Percentiles rank a stretch among this genome's conserved stretches.
These are phyloP conservation scores for Chaetomiaceae sp. DNA, from an alignment of 2,329 filamentous ascomycete species.

Conservation along the genomic window DNA sequence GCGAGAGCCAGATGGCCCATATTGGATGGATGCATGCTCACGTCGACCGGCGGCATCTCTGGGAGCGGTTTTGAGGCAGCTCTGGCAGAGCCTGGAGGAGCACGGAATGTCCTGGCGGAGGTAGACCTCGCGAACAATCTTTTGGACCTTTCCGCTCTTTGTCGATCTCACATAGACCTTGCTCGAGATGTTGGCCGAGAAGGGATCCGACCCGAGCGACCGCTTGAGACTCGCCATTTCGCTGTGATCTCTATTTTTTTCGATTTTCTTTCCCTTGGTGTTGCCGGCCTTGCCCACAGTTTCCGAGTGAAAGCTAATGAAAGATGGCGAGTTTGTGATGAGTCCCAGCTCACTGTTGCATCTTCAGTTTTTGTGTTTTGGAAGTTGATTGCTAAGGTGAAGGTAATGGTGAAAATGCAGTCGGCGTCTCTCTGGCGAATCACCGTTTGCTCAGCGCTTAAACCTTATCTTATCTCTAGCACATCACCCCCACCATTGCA, in stretches of 20 bases:
- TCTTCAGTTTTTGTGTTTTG: background rate
- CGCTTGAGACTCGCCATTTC: slow-evolving; percentile 64
- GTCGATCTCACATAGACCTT: slow-evolving; percentile 95
- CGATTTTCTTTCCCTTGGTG: too few relatives aligned
- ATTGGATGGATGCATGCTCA: slow-evolving; percentile 38
- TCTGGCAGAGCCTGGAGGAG: slow-evolving; percentile 81
- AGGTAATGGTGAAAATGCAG: background rate
- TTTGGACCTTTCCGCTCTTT: slow-evolving; percentile 94
- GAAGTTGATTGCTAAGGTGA: background rate
- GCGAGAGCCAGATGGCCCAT: background rate
- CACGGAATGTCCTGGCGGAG: slow-evolving; percentile 95
- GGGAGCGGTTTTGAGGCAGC: slow-evolving; percentile 70
- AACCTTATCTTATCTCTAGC: slow-evolving; percentile 13
- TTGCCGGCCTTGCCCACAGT: too few relatives aligned
- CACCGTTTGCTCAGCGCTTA: background rate
- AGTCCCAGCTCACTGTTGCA: background rate
- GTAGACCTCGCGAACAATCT: slow-evolving; percentile 96
- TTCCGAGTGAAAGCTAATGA: too few relatives aligned
- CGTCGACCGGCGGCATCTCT: slow-evolving; percentile 73
- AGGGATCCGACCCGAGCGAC: slow-evolving; percentile 47
- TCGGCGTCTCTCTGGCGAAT: background rate
- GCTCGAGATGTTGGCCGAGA: slow-evolving; percentile 76
- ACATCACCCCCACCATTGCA: background rate
- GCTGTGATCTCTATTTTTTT: too few relatives aligned
- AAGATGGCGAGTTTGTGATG: too few relatives aligned